Conservation (phyloP, 768 basidiomycete species). For the Amanita brunnescens region DNA sequence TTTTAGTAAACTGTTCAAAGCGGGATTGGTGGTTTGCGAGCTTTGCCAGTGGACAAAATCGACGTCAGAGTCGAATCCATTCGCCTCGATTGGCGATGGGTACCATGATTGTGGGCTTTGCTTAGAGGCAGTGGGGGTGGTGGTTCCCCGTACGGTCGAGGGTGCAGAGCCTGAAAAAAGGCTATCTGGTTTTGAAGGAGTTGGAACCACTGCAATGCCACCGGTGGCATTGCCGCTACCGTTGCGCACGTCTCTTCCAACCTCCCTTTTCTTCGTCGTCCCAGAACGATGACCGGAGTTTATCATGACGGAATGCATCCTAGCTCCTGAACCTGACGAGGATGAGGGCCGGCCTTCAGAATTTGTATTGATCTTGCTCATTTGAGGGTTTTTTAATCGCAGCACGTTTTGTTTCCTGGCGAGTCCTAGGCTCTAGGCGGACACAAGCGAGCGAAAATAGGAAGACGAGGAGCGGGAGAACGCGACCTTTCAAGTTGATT, state of each 20-base stretch:
- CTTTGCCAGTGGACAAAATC: conserved; percentile 5
- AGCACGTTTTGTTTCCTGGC: too few relatives aligned
- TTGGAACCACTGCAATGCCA: neutral
- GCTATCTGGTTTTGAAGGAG: neutral
- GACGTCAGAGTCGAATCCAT: neutral
- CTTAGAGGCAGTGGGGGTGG: neutral
- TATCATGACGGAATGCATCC: neutral
- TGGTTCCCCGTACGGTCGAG: neutral
- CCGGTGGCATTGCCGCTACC: neutral
- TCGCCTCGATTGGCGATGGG: neutral
- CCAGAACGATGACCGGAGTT: neutral
- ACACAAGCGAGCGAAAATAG: too few relatives aligned
- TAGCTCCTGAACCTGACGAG: neutral
- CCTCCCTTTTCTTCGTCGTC: neutral
- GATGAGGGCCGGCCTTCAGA: neutral
- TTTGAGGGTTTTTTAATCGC: neutral
- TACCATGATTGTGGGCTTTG: neutral
- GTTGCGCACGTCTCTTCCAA: neutral
- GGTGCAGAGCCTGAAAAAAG: neutral
- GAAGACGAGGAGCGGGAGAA: too few relatives aligned
- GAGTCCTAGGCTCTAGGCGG: too few relatives aligned
- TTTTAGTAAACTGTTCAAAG: neutral
- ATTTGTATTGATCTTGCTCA: neutral
- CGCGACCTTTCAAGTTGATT: too few relatives aligned
- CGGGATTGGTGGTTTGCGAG: conserved; percentile 7